Evolutionary conservation across 179 eudicot genomes (phyloP).

Genomic region (Camellia oleifera): DNA sequence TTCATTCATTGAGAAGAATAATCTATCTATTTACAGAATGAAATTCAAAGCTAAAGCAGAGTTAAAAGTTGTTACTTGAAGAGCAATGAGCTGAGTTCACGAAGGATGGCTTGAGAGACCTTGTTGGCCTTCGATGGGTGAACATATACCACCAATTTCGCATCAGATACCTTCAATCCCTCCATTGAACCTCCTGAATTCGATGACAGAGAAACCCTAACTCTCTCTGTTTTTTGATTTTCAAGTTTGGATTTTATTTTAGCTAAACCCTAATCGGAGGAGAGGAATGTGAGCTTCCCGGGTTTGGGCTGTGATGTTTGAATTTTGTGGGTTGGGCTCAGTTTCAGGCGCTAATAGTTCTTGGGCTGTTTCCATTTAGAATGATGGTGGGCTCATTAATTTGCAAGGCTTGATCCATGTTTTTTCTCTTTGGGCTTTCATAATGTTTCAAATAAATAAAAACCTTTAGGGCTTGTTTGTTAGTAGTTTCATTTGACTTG

Average conservation of each 20-base stretch:
- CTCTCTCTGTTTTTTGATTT: too few relatives aligned
- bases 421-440: neutral
- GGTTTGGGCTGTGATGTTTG: neutral
- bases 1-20: too few relatives aligned
- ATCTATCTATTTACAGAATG: neutral
- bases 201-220: neutral
- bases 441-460: too few relatives aligned
- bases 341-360: too few relatives aligned
- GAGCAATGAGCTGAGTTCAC: too few relatives aligned
- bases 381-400: too few relatives aligned
- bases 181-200: constrained; percentile 24
- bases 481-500: too few relatives aligned
- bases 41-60: neutral
- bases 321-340: too few relatives aligned
- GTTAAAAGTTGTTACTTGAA: constrained; percentile 42
- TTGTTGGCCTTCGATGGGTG: constrained; percentile 61
- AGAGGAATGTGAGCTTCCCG: too few relatives aligned
- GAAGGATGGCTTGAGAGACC: constrained; percentile 18
- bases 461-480: too few relatives aligned
- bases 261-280: neutral
- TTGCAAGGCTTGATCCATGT: too few relatives aligned
- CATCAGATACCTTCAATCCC: constrained; percentile 41
- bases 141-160: constrained; percentile 44
- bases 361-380: neutral
- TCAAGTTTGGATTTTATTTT: too few relatives aligned